phyloP scores from a whole-genome alignment of 2,329 filamentous ascomycete species.

The Xylariaceae sp. region DNA sequence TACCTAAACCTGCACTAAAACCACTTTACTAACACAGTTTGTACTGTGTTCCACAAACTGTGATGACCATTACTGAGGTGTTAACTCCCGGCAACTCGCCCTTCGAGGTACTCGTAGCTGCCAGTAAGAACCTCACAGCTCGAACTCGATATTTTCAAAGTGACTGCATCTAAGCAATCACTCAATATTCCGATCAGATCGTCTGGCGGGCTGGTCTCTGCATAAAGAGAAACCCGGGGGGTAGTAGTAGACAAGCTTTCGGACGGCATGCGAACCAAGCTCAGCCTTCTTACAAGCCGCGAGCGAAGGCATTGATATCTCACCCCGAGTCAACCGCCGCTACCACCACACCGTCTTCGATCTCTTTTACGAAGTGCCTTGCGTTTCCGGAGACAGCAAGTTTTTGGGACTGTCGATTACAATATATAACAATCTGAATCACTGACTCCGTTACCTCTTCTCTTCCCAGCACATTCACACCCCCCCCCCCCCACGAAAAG shows the following conservation, averaged over 20 bases:
- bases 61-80: too few relatives aligned
- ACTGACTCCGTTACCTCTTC: background rate
- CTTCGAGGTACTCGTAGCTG: too few relatives aligned
- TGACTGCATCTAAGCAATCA: background rate
- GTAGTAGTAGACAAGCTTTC: background rate
- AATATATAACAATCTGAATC: background rate
- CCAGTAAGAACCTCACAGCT: background rate
- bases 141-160: background rate
- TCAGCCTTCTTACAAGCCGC: slow-evolving; percentile 2
- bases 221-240: background rate
- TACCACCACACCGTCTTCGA: background rate
- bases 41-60: too few relatives aligned
- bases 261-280: slow-evolving; percentile 10
- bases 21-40: too few relatives aligned
- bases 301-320: slow-evolving; percentile 9
- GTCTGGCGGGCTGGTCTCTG: background rate
- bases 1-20: too few relatives aligned
- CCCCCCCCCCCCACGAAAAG: background rate
- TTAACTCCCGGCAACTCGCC: too few relatives aligned
- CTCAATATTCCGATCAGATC: background rate
- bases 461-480: background rate
- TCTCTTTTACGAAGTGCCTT: background rate
- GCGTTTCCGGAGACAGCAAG: background rate
- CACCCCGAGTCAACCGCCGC: background rate
- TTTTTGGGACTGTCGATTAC: background rate